phyloP scores from a whole-genome alignment of 2,329 filamentous ascomycete genomes.

The Aspergillus jensenii region DNA sequence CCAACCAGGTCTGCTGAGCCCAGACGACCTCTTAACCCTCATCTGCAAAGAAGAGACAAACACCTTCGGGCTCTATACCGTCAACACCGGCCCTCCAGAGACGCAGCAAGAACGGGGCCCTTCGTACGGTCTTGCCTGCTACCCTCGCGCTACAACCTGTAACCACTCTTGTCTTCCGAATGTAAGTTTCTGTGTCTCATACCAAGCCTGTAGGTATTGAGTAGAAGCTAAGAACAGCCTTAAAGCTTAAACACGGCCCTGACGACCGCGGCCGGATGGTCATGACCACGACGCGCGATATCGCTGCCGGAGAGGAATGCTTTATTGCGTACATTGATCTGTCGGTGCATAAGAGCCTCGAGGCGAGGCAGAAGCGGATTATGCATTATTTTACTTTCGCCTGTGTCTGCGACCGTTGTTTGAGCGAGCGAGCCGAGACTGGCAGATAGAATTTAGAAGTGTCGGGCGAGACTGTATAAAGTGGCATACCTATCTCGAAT shows the following conservation, averaged over 20 bases:
- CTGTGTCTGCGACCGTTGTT: background rate
- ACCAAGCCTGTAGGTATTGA: too few species aligned
- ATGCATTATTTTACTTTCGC: background rate
- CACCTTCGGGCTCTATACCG: background rate
- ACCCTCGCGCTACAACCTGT: background rate
- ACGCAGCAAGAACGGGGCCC: background rate
- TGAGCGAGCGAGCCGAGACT: background rate
- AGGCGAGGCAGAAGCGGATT: background rate
- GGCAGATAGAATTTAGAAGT: too few species aligned
- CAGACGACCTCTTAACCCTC: background rate
- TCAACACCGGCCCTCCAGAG: background rate
- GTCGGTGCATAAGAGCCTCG: background rate
- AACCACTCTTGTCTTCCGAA: slow-evolving; percentile 9
- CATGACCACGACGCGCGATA: background rate
- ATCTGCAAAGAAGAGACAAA: background rate
- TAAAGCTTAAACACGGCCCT: background rate
- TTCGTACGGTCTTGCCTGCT: background rate
- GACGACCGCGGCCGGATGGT: slow-evolving; percentile 2
- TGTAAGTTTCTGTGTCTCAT: background rate
- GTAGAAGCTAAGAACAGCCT: too few species aligned
- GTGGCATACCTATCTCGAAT: too few species aligned
- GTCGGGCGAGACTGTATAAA: too few species aligned
- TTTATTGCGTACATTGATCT: slow-evolving; percentile 3
- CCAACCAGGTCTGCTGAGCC: background rate
- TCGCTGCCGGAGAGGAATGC: slow-evolving; percentile 1